Conservation (phyloP, 2,329 filamentous ascomycete genomes). For the Colletotrichum graminicola region DNA sequence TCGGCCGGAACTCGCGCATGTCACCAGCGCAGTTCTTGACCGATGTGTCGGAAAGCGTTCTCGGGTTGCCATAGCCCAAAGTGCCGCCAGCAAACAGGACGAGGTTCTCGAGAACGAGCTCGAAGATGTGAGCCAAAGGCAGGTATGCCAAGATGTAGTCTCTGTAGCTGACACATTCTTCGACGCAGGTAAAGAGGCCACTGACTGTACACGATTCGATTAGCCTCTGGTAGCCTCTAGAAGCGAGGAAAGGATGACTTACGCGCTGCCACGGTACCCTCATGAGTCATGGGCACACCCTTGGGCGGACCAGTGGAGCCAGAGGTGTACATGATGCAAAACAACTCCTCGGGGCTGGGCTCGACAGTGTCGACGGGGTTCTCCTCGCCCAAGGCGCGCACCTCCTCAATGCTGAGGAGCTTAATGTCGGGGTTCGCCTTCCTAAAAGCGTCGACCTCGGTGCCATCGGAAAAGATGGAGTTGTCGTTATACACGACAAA, state of each 20-base stretch:
- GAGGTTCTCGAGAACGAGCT: slow-evolving; percentile 95
- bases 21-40: slow-evolving; percentile 93
- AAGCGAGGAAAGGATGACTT: slow-evolving; percentile 53
- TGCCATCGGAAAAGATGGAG: slow-evolving; percentile 62
- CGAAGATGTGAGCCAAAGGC: slow-evolving; percentile 94
- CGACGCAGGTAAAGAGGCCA: slow-evolving; percentile 83
- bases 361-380: slow-evolving; percentile 79
- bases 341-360: slow-evolving; percentile 80
- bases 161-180: slow-evolving; percentile 79
- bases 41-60: slow-evolving; percentile 87
- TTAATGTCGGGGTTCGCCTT: slow-evolving; percentile 66
- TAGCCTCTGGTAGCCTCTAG: not conserved
- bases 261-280: slow-evolving; percentile 79
- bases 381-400: slow-evolving; percentile 70
- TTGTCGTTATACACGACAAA: slow-evolving; percentile 74
- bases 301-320: slow-evolving; percentile 92
- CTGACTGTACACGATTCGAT: slow-evolving; percentile 64
- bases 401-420: slow-evolving; percentile 67
- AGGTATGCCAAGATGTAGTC: slow-evolving; percentile 92
- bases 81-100: slow-evolving; percentile 90
- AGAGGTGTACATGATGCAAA: slow-evolving; percentile 89
- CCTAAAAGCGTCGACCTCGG: slow-evolving; percentile 68
- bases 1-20: slow-evolving; percentile 91
- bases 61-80: slow-evolving; percentile 92
- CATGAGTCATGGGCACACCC: slow-evolving; percentile 86